Percentiles rank a stretch among this genome's conserved stretches.
Evolutionary conservation across 148 eudicot species (phyloP).

Genomic region (Linanthus parryae): DNA sequence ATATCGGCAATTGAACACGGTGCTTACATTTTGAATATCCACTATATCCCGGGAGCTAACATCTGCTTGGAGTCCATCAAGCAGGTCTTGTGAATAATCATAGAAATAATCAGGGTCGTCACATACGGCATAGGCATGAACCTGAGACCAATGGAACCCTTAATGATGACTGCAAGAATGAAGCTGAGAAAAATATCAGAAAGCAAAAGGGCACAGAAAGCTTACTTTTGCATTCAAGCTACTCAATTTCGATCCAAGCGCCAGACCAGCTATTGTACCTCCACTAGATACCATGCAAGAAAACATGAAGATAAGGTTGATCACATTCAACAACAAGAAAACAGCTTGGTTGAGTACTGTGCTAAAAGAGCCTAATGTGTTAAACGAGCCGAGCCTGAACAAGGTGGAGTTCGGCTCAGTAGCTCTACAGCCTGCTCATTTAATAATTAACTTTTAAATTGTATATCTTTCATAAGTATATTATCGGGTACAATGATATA

Average conservation of each 20-base stretch:
- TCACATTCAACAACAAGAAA: too few relatives aligned
- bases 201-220: slow-evolving; percentile 1
- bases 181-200: slow-evolving; percentile 10
- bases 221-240: slow-evolving; percentile 76
- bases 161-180: slow-evolving; percentile 3
- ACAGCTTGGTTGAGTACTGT: too few relatives aligned
- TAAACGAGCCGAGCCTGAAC: too few relatives aligned
- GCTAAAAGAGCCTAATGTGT: too few relatives aligned
- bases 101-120: slow-evolving; percentile 94
- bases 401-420: too few relatives aligned
- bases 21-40: slow-evolving; percentile 58
- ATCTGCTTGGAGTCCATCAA: slow-evolving; percentile 54
- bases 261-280: slow-evolving; percentile 86
- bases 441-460: too few relatives aligned
- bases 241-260: slow-evolving; percentile 77
- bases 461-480: too few relatives aligned
- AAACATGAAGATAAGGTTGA: not conserved
- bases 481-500: too few relatives aligned
- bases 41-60: slow-evolving; percentile 45
- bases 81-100: slow-evolving; percentile 59
- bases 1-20: slow-evolving; percentile 4
- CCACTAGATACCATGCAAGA: slow-evolving; percentile 51
- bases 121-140: slow-evolving; percentile 82
- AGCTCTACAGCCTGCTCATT: too few relatives aligned
- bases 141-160: slow-evolving; percentile 36